Evolutionary conservation across 2,329 filamentous ascomycete species (phyloP), one percentile per base, ranked within the genome.

Genomic region (Anisogramma anomala): DNA sequence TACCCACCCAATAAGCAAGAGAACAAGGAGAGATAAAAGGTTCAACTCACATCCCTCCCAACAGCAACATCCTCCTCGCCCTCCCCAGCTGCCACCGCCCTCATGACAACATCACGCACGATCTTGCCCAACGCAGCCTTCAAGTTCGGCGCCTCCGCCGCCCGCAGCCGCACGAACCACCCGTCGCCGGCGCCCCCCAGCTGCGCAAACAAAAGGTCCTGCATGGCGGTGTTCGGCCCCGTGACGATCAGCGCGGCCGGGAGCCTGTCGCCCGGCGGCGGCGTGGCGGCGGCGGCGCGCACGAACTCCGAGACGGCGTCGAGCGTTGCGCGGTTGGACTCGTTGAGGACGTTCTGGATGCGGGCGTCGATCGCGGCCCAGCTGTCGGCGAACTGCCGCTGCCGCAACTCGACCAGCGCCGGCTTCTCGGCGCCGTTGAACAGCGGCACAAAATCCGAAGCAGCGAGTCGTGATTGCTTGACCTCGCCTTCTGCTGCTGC

Each of bases 211-310:
- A 88, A 67, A 10, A 82, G 66, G 31, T 77, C 74, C 56, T 87
- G 82, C 2, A 81, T 82, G 26, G 82, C 79, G 50, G 87, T 81
- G 49, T 84, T 86, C 6, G 84, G 82, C 0, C 84, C 85, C 7
- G 82, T 83, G 44, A 85, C 72, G 50, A 89, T 77, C 50, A 89
- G 79, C 2, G 74, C 81, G 6, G 80, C 73, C 0, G 81, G 77
- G 28, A 85, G 71, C 54, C 71, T 74, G 35, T 8, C 27, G 22
- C 6, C 6, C 65, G 50, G 47, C 33, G 52, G 50, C 55, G 52
- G 55, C 39, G 52, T 49, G 37, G 33, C 43, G 20, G 49, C 48
- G 3, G 62, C 55, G 28, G 62, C 57, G 17, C 63, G 57, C 8
- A 80, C 60, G 57, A 82, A 82, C 1, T 57, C 57, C 6, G 68